Conservation (phyloP, 345 rosid genomes). For the Garcia nutans region DNA sequence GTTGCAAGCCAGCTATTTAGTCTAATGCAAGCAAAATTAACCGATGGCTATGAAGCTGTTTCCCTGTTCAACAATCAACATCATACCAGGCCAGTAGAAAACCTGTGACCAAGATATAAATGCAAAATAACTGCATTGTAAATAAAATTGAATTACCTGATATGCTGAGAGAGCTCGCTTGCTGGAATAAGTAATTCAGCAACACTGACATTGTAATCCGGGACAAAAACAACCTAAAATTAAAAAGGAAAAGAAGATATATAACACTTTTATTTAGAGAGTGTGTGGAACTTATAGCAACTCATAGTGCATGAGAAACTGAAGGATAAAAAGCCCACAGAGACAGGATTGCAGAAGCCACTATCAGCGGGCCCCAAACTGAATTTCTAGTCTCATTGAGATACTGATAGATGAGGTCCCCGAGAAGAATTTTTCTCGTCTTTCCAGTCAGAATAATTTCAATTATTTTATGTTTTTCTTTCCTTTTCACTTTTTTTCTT, state of each 20-base stretch:
- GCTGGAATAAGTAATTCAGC: conserved; percentile 82
- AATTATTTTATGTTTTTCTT: too few species aligned
- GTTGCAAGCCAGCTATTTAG: neutral
- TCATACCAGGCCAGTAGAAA: neutral
- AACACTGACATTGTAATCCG: conserved; percentile 83
- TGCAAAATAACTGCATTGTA: neutral
- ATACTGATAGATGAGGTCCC: too few species aligned
- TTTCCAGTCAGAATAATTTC: too few species aligned
- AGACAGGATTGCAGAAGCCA: neutral
- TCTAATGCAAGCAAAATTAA: neutral
- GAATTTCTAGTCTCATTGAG: too few species aligned
- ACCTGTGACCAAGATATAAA: neutral
- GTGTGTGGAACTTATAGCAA: neutral
- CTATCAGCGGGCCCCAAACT: neutral
- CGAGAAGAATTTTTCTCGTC: too few species aligned
- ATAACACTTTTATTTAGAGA: neutral
- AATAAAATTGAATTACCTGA: conserved; percentile 50
- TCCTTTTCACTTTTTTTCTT: too few species aligned
- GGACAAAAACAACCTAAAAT: conserved; percentile 66
- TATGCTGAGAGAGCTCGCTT: conserved; percentile 79
- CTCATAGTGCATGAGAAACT: neutral
- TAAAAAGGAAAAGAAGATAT: conserved; percentile 4
- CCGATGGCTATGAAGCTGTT: neutral
- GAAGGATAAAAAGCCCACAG: neutral
- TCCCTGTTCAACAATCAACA: neutral